Conservation (phyloP, 495 filamentous ascomycete genomes). For the Penicillium waksmanii region DNA sequence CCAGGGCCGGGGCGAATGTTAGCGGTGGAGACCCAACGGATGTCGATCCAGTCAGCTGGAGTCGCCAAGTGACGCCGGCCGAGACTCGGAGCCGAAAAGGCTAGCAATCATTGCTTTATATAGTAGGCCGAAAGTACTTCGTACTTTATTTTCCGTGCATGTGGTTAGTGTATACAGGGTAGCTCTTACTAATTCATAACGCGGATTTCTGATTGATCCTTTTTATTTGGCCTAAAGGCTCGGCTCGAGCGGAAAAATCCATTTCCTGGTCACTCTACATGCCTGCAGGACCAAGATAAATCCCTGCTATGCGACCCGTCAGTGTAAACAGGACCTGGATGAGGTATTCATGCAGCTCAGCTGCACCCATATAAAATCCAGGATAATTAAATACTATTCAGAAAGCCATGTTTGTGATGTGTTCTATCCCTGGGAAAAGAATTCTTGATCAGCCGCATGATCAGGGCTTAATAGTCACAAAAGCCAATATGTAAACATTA, state of each 20-base stretch:
- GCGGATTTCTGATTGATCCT: background rate
- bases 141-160: slow-evolving; percentile 1
- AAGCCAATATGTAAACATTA: background rate
- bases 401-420: background rate
- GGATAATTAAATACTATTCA: background rate
- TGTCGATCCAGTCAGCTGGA: slow-evolving; percentile 14
- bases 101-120: slow-evolving; percentile 5
- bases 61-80: slow-evolving; percentile 27
- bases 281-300: background rate
- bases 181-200: background rate
- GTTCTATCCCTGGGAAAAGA: background rate
- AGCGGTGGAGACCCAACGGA: slow-evolving; percentile 14
- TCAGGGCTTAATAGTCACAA: background rate
- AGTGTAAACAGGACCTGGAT: background rate
- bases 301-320: background rate
- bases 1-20: slow-evolving; percentile 18
- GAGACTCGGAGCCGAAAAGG: slow-evolving; percentile 36
- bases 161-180: background rate
- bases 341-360: background rate
- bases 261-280: slow-evolving; percentile 1
- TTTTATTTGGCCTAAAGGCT: background rate
- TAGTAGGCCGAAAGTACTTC: background rate
- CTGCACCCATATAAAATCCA: background rate
- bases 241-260: background rate
- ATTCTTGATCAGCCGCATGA: background rate